Evolutionary conservation across 2,329 filamentous ascomycete species (phyloP).

Genomic region (Aspergillus phoenicis): DNA sequence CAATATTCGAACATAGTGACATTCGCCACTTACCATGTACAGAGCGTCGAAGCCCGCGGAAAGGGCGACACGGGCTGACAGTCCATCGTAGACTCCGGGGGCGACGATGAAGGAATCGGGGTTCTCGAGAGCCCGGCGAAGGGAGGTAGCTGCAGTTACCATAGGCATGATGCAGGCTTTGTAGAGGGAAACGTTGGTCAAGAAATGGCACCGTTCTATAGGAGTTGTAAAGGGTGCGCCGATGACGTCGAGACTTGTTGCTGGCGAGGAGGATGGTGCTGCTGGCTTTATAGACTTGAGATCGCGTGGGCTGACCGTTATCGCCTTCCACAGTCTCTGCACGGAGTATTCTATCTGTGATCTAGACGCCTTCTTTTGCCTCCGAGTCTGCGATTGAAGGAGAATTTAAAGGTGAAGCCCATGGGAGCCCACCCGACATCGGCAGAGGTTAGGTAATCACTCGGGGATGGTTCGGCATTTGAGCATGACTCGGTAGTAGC

Average conservation of each 20-base stretch:
- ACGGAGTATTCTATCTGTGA: background rate
- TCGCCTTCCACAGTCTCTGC: background rate
- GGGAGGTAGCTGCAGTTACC: constrained; percentile 31
- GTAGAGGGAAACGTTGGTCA: constrained; percentile 1
- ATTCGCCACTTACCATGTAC: constrained; percentile 50
- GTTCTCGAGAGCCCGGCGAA: constrained; percentile 38
- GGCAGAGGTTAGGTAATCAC: constrained; percentile 7
- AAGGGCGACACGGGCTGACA: constrained; percentile 54
- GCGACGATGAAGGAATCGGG: constrained; percentile 45
- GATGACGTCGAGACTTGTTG: background rate
- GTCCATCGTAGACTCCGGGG: constrained; percentile 56
- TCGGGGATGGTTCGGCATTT: constrained; percentile 13
- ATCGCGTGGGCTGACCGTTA: background rate
- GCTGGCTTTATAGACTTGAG: background rate
- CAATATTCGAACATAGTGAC: background rate
- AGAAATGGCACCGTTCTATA: background rate
- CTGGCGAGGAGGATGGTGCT: background rate
- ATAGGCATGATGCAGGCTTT: constrained; percentile 25
- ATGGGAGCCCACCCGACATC: constrained; percentile 8
- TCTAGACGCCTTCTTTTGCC: background rate
- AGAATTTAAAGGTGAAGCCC: background rate
- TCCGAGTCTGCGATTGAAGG: background rate
- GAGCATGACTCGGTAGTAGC: background rate
- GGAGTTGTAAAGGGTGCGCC: background rate
- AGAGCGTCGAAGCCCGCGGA: constrained; percentile 53